These are phyloP conservation scores for Colletotrichum liaoningense DNA, from an alignment of 2,329 filamentous ascomycete species.

Conservation along the genomic window DNA sequence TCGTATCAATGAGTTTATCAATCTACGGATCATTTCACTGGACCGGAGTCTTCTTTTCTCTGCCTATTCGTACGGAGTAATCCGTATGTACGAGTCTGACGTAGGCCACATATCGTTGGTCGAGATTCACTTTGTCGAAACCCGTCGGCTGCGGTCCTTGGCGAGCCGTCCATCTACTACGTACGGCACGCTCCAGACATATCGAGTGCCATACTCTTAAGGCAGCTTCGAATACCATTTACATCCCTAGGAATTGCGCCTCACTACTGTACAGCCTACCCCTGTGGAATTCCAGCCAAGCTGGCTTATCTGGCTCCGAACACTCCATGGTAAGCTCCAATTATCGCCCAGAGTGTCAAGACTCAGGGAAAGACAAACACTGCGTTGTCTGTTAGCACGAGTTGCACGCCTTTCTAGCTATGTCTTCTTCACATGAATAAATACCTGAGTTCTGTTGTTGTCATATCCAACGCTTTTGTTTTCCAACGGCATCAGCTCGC, in stretches of 20 bases:
- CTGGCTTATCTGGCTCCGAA: neutral
- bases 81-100: neutral
- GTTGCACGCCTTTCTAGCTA: neutral
- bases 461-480: neutral
- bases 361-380: neutral
- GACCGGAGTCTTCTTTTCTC: neutral
- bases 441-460: neutral
- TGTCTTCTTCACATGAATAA: neutral
- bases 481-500: neutral
- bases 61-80: too few relatives aligned
- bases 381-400: neutral
- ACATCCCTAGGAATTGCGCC: neutral
- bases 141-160: neutral
- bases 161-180: neutral
- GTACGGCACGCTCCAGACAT: neutral
- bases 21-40: neutral
- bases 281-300: neutral
- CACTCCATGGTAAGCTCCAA: neutral
- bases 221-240: neutral
- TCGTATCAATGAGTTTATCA: neutral
- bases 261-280: neutral
- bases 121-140: neutral
- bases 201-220: neutral
- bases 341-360: neutral
- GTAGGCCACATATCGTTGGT: neutral